phyloP scores from a whole-genome alignment of 73 alveolate genomes.

The Paramecium caudatum region DNA sequence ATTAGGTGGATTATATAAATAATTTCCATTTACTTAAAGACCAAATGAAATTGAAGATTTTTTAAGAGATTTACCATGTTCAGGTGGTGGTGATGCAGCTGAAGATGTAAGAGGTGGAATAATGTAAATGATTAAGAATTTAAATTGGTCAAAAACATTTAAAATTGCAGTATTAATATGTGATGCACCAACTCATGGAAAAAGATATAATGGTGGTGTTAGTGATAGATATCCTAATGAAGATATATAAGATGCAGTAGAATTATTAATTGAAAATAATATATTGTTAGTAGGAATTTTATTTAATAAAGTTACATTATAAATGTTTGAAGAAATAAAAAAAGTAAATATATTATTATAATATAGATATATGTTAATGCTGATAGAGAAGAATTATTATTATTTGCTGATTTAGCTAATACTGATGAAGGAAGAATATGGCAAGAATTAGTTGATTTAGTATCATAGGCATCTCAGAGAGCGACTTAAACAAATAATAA shows the following conservation, averaged over 20 bases:
- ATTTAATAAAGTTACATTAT: not conserved
- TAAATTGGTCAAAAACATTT: conserved; percentile 25
- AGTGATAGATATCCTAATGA: conserved; percentile 20
- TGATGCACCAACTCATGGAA: conserved; percentile 67
- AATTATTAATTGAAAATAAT: not conserved
- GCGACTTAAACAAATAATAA: conserved; percentile 61
- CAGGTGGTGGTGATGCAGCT: conserved; percentile 47
- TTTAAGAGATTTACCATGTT: not conserved
- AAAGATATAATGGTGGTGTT: conserved; percentile 37
- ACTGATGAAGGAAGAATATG: conserved; percentile 31
- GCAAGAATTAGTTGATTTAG: conserved; percentile 45
- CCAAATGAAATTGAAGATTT: not conserved
- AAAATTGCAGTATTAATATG: conserved; percentile 49
- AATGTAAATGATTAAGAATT: not conserved
- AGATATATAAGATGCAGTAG: conserved; percentile 63
- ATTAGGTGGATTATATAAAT: not conserved
- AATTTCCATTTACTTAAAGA: not conserved
- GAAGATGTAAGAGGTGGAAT: conserved; percentile 65
- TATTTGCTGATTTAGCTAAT: conserved; percentile 62
- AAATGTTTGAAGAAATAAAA: conserved; percentile 56
- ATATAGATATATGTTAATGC: not conserved
- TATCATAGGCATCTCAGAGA: conserved; percentile 53
- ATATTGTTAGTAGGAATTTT: conserved; percentile 20
- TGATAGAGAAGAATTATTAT: conserved; percentile 30
- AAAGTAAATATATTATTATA: not conserved